Conservation (phyloP, 441 rosid genomes). For the Populus hybrid region DNA sequence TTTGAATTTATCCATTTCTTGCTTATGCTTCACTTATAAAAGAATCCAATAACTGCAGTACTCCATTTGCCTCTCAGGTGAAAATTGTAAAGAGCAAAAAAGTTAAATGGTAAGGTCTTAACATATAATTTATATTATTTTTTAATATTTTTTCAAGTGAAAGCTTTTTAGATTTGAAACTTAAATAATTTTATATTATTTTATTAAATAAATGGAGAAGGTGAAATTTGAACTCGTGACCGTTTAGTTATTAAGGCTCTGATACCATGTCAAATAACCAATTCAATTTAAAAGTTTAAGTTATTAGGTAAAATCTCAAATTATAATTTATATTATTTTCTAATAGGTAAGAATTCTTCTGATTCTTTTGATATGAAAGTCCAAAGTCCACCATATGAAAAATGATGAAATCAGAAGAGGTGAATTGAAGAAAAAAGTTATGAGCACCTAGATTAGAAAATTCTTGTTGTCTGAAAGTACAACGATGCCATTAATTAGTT, state of each 20-base stretch:
- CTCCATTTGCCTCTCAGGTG: background rate
- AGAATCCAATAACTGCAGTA: background rate
- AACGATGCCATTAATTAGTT: background rate
- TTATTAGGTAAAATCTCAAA: rapidly evolving
- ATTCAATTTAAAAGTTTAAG: too few species aligned
- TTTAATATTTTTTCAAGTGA: too few species aligned
- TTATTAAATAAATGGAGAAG: too few species aligned
- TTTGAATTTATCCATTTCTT: background rate
- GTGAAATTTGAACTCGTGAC: too few species aligned
- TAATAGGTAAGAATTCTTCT: background rate
- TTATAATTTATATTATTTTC: too few species aligned
- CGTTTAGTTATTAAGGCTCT: too few species aligned
- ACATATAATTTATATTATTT: too few species aligned
- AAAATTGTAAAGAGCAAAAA: too few species aligned
- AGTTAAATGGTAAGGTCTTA: too few species aligned
- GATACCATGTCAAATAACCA: too few species aligned
- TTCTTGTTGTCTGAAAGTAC: background rate
- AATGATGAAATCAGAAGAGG: background rate
- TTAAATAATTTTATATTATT: too few species aligned
- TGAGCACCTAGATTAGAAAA: background rate
- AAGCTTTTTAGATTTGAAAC: too few species aligned
- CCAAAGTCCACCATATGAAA: background rate
- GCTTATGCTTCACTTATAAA: background rate
- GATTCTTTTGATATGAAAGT: conserved; percentile 24
- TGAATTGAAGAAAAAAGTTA: background rate